Conservation (phyloP, 495 filamentous ascomycete genomes). For the Aspergillus ellipticus region DNA sequence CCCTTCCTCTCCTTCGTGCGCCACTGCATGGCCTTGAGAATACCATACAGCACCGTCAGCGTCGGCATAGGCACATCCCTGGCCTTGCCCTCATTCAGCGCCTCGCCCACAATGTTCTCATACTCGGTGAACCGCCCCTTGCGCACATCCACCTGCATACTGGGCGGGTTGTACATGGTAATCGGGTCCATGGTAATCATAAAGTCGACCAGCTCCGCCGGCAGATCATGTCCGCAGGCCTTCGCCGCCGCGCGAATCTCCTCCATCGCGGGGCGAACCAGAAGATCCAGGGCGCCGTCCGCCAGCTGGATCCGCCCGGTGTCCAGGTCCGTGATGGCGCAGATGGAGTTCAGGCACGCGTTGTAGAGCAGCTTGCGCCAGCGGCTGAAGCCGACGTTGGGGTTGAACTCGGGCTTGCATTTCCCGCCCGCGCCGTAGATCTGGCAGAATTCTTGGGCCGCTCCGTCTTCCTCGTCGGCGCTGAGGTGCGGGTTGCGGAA, state of each 20-base stretch:
- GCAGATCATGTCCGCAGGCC: constrained; percentile 14
- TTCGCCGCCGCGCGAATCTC: constrained; percentile 35
- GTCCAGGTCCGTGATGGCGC: constrained; percentile 48
- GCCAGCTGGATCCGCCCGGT: constrained; percentile 36
- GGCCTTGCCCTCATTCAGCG: constrained; percentile 39
- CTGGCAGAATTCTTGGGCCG: constrained; percentile 34
- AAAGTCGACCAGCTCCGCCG: constrained; percentile 26
- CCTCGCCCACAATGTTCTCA: constrained; percentile 52
- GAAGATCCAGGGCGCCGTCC: constrained; percentile 34
- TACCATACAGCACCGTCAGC: constrained; percentile 10
- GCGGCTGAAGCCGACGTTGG: constrained; percentile 36
- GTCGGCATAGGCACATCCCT: constrained; percentile 8
- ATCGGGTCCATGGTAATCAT: constrained; percentile 18
- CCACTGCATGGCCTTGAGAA: constrained; percentile 12
- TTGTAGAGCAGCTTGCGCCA: constrained; percentile 54
- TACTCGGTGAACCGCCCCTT: constrained; percentile 53
- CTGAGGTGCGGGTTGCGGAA: constrained; percentile 35
- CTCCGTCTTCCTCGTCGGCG: constrained; percentile 9
- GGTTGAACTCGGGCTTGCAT: constrained; percentile 20
- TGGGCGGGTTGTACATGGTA: constrained; percentile 42
- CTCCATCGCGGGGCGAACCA: constrained; percentile 37
- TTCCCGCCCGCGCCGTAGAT: constrained; percentile 36
- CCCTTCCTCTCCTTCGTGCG: constrained; percentile 14
- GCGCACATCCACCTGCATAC: constrained; percentile 44
- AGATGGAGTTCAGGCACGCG: constrained; percentile 42